Percentiles rank a stretch among this genome's conserved stretches.
Conservation (phyloP, 2,329 filamentous ascomycete species). For the Kalaharituber pfeilii region DNA sequence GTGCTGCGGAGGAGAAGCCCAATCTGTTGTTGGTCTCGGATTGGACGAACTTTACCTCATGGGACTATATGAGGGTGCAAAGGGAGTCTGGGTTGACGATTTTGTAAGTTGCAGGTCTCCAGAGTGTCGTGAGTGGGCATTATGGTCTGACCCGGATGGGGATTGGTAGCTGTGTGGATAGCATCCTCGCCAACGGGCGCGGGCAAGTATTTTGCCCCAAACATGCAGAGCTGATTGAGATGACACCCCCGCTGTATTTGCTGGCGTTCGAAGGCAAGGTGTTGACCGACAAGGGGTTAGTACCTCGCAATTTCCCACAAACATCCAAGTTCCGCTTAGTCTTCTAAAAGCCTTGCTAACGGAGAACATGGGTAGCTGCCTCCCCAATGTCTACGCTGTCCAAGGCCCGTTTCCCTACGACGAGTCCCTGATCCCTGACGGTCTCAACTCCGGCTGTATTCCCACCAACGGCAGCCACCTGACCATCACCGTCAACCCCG, state of each 20-base stretch:
- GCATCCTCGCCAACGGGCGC: neutral
- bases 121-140: neutral
- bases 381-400: conserved; percentile 29
- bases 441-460: conserved; percentile 33
- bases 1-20: conserved; percentile 32
- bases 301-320: too few species aligned
- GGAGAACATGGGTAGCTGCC: conserved; percentile 16
- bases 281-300: conserved; percentile 26
- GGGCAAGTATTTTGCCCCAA: neutral
- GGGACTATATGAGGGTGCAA: conserved; percentile 25
- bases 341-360: too few species aligned
- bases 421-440: conserved; percentile 26
- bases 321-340: too few species aligned
- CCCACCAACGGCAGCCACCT: conserved; percentile 32
- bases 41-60: conserved; percentile 38
- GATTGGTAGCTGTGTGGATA: neutral
- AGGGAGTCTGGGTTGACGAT: conserved; percentile 22
- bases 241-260: too few species aligned
- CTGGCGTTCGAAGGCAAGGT: too few species aligned
- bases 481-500: conserved; percentile 29
- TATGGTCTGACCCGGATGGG: neutral
- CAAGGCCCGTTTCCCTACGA: conserved; percentile 4
- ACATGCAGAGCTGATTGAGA: too few species aligned
- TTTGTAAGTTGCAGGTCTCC: conserved; percentile 8
- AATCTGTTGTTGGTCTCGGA: conserved; percentile 39